These are phyloP conservation scores for Nicotiana tabacum DNA, from an alignment of 257 asterid genomes.

Conservation along the genomic window DNA sequence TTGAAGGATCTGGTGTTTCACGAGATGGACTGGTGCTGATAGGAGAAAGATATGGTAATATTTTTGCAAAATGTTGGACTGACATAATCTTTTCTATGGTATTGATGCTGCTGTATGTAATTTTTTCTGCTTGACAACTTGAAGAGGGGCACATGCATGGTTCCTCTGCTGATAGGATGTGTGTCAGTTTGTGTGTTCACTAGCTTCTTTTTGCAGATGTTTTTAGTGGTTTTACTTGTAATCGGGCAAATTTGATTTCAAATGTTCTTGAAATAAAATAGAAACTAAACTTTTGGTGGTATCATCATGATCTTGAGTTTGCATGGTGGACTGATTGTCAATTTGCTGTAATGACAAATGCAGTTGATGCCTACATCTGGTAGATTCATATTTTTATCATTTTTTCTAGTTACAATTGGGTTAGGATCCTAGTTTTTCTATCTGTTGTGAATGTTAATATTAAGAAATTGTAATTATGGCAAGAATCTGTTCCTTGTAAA, in stretches of 20 bases:
- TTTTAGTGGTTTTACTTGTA: not conserved
- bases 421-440: not conserved
- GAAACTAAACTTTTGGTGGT: not conserved
- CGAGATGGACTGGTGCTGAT: constrained; percentile 73
- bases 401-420: not conserved
- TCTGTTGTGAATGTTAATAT: not conserved
- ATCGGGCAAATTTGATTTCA: not conserved
- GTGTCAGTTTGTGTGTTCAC: not conserved
- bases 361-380: not conserved
- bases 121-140: not conserved
- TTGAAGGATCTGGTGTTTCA: constrained; percentile 72
- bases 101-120: not conserved
- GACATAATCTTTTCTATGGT: not conserved
- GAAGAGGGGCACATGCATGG: not conserved
- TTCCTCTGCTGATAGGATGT: not conserved
- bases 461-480: no score
- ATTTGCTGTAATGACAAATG: not conserved
- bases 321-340: not conserved
- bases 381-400: no score
- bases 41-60: constrained; percentile 81
- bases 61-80: not conserved
- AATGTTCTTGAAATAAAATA: no score
- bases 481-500: no score
- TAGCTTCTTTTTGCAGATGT: not conserved
- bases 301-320: not conserved